Base-by-base conservation (phyloP, 768 basidiomycete genomes). In the Paxillus involutus region DNA sequence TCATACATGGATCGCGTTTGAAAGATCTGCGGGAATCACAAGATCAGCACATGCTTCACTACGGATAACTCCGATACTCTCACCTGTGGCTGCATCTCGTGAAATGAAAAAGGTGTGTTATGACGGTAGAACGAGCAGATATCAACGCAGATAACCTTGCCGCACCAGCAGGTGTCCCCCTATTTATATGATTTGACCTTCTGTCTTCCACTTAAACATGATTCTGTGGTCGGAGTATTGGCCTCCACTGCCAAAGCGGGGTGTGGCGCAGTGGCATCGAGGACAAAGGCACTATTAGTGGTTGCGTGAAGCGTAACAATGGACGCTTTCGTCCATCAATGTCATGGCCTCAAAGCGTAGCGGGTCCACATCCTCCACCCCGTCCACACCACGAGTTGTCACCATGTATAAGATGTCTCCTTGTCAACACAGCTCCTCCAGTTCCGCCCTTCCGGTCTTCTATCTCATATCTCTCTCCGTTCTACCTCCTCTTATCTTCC, bases 371-470 rank as follows among this genome's bases (percentile, higher is more conserved):
- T 32, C 14, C 44, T 56, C 59, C 51, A 59, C 63, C 55, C 9
- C 51, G 56, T 64, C 61, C 62, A 59, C 55, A 58, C 61, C 65
- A 59, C 57, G 60, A 57, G 53, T 58, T 56, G 63, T 56, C 55
- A 57, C 43, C 59, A 63, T 59, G 65, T 68, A 61, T 59, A 59
- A 52, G 45, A 32, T 16, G 50, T 46, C 56, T 37, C 58, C 59
- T 54, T 59, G 63, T 63, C 63, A 59, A 52, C 63, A 52, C 56
- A 42, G 60, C 49, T 48, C 54, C 47, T 58, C 66, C 60, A 66
- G 54, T 63, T 66, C 65, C 63, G 63, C 41, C 41, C 57, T 63
- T 69, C 65, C 55, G 57, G 51, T 57, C 65, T 65, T 66, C 66
- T 58, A 63, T 65, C 61, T 58, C 39, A 47, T 48, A 17, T 48